phyloP scores from a whole-genome alignment of 2,329 filamentous ascomycete species.

The Fusarium lateritium region DNA sequence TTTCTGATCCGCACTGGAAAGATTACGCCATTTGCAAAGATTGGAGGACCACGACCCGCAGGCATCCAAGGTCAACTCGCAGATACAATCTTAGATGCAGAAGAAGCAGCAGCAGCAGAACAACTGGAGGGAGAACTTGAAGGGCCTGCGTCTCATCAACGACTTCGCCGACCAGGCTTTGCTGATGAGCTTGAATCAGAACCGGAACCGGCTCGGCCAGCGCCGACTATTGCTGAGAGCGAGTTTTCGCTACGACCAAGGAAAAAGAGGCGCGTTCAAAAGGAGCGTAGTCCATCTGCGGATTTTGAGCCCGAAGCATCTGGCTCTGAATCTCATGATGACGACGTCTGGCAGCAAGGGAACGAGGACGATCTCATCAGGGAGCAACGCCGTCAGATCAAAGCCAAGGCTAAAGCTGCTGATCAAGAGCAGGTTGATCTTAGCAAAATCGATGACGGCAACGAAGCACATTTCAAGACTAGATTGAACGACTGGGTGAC shows the following conservation, averaged over 20 bases:
- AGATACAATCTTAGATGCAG: slow-evolving; percentile 84
- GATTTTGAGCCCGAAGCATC: slow-evolving; percentile 61
- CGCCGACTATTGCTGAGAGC: slow-evolving; percentile 56
- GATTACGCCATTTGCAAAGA: slow-evolving; percentile 93
- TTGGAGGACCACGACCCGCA: slow-evolving; percentile 74
- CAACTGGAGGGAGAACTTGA: slow-evolving; percentile 59
- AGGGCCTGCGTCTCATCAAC: slow-evolving; percentile 77
- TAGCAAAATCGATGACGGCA: slow-evolving; percentile 85
- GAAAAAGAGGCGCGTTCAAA: slow-evolving; percentile 66
- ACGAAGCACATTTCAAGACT: slow-evolving; percentile 83
- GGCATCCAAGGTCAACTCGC: slow-evolving; percentile 79
- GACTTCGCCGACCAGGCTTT: slow-evolving; percentile 82
- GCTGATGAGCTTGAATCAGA: slow-evolving; percentile 54
- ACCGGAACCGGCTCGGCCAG: slow-evolving; percentile 32
- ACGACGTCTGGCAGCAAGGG: slow-evolving; percentile 57
- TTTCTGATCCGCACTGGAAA: slow-evolving; percentile 96
- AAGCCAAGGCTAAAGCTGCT: slow-evolving; percentile 54
- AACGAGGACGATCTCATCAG: slow-evolving; percentile 58
- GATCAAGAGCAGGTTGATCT: slow-evolving; percentile 64
- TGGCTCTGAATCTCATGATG: slow-evolving; percentile 54
- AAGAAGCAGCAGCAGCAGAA: slow-evolving; percentile 73
- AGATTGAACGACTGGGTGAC: slow-evolving; percentile 83
- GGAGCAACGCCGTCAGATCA: slow-evolving; percentile 59
- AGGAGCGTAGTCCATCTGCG: slow-evolving; percentile 59
- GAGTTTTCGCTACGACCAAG: slow-evolving; percentile 73